Evolutionary conservation across 2,329 filamentous ascomycete genomes (phyloP), one percentile per base, ranked within the genome.

Genomic region (Alternaria gansuensis): DNA sequence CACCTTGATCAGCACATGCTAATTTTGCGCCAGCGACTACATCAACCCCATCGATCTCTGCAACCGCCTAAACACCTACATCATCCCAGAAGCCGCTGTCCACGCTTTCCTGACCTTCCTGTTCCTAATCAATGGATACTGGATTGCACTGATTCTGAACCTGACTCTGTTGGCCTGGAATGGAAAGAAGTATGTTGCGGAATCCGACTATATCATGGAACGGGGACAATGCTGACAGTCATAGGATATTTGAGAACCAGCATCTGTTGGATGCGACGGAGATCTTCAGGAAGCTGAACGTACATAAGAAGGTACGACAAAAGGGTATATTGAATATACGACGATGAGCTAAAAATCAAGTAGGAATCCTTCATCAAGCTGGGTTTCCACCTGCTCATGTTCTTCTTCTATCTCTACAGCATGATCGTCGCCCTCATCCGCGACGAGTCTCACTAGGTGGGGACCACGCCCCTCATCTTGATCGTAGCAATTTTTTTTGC

Each of bases 391-490:
- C 85, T 99, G 61, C 80, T 99, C 82, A 97, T 99, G 93, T 99
- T 99, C 87, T 99, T 99, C 88, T 99, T 98, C 87, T 99, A 99
- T 83, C 90, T 99, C 57, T 97, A 97, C 87, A 96, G 91, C 89
- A 96, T 95, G 91, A 95, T 95, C 71, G 94, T 97, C 66, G 94
- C 95, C 68, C 86, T 99, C 64, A 99, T 99, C 84, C 89, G 90
- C 76, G 95, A 98, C 80, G 95, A 99, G 82, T 87, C 90, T 60
- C 87, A 93, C 81, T 96, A 69, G 76, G 73, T 54, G 63, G 77
- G 72, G 75, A 72, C 11, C 45, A 4, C 34, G 21, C 39, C 53
- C 28, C 17, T 37, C 23, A 36, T 60, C 45, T 21, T 52, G 33
- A 50, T 58, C 31, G 40, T 54, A 33, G 49, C 29, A 46, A 37